A percentile compares a stretch with the other conserved stretches of the same genome.
Conservation (phyloP, 305 asterid species). For the Fraxinus platypoda region DNA sequence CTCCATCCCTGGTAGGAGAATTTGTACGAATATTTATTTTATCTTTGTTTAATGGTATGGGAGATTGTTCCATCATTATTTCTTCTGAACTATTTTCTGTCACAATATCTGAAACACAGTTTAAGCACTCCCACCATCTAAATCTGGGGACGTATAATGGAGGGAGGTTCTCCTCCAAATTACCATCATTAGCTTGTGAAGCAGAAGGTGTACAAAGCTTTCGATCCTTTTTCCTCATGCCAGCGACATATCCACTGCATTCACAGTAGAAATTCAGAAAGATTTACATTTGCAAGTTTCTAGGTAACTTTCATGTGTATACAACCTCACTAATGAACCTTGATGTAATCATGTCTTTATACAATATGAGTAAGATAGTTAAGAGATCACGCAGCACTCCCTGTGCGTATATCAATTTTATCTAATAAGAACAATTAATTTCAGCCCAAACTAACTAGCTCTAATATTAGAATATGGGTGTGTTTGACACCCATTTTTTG, state of each 20-base stretch:
- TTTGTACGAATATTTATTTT: conserved; percentile 5
- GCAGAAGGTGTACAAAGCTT: conserved; percentile 24
- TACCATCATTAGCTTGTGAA: conserved; percentile 8
- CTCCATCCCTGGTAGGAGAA: not conserved
- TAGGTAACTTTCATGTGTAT: not conserved
- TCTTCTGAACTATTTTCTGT: conserved; percentile 16
- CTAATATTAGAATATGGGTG: not conserved
- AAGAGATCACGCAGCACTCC: not conserved
- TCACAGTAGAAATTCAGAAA: conserved; percentile 9
- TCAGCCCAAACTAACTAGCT: not conserved
- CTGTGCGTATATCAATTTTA: not conserved
- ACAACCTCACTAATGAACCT: not conserved
- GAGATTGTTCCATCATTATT: not conserved
- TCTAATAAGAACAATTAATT: not conserved
- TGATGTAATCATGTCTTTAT: not conserved
- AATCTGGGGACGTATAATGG: conserved; percentile 24
- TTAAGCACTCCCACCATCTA: conserved; percentile 27
- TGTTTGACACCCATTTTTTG: too few species aligned
- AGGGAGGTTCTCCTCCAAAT: conserved; percentile 27
- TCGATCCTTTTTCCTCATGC: conserved; percentile 29
- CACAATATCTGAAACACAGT: conserved; percentile 14
- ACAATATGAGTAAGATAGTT: not conserved
- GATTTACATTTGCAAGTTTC: not conserved
- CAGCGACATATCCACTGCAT: conserved; percentile 35
- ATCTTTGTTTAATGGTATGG: conserved; percentile 3